phyloP scores from a whole-genome alignment of 139 green algal genomes.

The Picochlorum sp. region DNA sequence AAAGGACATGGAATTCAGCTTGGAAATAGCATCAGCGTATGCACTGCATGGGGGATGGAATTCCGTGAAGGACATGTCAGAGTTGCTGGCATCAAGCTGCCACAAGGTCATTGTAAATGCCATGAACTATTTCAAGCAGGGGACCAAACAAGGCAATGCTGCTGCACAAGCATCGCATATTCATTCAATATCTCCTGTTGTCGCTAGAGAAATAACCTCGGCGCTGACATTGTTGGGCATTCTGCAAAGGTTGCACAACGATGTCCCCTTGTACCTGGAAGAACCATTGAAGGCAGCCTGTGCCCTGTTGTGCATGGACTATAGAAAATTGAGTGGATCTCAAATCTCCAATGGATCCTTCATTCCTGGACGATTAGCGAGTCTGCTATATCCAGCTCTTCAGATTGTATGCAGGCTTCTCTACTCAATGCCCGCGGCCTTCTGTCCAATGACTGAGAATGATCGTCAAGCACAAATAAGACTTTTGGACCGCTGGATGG shows the following conservation, averaged over 20 bases:
- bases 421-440: constrained; percentile 9
- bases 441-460: constrained; percentile 6
- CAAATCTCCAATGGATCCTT: background rate
- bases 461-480: background rate
- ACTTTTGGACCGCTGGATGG: constrained; percentile 20
- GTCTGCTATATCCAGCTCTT: background rate
- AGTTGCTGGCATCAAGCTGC: constrained; percentile 12
- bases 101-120: background rate
- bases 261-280: constrained; percentile 3
- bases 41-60: constrained; percentile 38
- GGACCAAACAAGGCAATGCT: background rate
- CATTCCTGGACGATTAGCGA: background rate
- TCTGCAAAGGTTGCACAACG: constrained; percentile 1
- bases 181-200: constrained; percentile 5
- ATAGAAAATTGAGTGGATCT: background rate
- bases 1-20: constrained; percentile 40
- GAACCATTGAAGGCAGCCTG: constrained; percentile 14
- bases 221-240: constrained; percentile 8
- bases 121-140: background rate
- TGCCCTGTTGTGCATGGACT: constrained; percentile 13
- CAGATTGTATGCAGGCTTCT: constrained; percentile 19
- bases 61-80: constrained; percentile 5
- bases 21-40: constrained; percentile 52
- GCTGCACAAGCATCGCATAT: constrained; percentile 7
- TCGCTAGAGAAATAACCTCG: constrained; percentile 5